phyloP scores from a whole-genome alignment of 2,329 filamentous ascomycete genomes.

The Seiridium unicorne region DNA sequence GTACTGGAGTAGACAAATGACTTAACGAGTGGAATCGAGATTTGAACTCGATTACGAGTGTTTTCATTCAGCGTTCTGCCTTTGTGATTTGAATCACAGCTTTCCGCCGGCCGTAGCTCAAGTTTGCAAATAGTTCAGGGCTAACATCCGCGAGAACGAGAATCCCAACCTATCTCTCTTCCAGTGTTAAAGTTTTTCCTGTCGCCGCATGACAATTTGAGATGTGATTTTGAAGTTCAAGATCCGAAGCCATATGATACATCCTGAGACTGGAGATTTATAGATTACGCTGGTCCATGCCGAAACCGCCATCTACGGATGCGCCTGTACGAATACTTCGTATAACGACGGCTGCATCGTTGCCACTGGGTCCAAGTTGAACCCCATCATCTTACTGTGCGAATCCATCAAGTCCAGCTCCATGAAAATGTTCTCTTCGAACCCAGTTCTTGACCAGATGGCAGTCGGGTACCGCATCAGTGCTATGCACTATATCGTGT shows the following conservation, averaged over 20 bases:
- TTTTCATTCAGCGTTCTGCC: too few relatives aligned
- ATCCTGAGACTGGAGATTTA: not conserved
- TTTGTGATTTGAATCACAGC: too few relatives aligned
- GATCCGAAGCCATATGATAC: not conserved
- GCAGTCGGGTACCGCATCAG: not conserved
- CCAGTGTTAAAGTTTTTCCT: too few relatives aligned
- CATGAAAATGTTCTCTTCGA: not conserved
- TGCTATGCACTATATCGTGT: not conserved
- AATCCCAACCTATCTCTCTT: too few relatives aligned
- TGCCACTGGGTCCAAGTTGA: not conserved
- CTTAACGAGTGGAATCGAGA: too few relatives aligned
- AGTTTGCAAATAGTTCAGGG: too few relatives aligned
- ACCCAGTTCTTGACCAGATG: not conserved
- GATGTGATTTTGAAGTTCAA: too few relatives aligned
- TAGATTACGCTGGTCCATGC: not conserved
- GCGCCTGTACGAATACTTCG: not conserved
- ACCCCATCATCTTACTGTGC: constrained; percentile 3
- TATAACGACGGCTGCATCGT: not conserved
- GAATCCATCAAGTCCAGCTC: constrained; percentile 1
- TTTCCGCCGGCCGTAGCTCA: too few relatives aligned
- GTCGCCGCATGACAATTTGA: too few relatives aligned
- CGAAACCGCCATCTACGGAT: not conserved
- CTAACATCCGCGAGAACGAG: too few relatives aligned
- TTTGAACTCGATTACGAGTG: too few relatives aligned
- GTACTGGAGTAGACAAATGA: too few relatives aligned